These are phyloP conservation scores for Botrytis sinoallii DNA, from an alignment of 2,329 filamentous ascomycete species.

Conservation along the genomic window DNA sequence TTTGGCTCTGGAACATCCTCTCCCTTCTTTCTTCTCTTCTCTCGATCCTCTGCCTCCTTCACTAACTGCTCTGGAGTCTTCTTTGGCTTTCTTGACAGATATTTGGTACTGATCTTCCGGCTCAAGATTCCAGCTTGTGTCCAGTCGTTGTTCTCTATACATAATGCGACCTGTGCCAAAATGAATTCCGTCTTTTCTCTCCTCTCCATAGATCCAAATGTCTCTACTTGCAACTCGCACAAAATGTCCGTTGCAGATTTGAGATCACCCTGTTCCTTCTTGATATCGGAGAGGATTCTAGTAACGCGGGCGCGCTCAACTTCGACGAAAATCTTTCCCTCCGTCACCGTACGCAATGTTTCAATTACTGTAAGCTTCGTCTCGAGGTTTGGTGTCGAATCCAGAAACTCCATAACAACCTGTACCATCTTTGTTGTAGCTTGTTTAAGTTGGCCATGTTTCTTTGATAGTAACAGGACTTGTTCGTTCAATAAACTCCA, in stretches of 20 bases:
- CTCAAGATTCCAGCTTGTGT: slow-evolving; percentile 90
- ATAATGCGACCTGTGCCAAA: slow-evolving; percentile 87
- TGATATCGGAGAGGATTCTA: slow-evolving; percentile 93
- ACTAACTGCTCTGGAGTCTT: slow-evolving; percentile 85
- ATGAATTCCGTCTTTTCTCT: slow-evolving; percentile 99
- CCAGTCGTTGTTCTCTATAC: slow-evolving; percentile 95
- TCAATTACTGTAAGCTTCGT: slow-evolving; percentile 93
- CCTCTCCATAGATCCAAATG: slow-evolving; percentile 95
- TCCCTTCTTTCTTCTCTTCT: slow-evolving; percentile 77
- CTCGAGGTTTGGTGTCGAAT: slow-evolving; percentile 78
- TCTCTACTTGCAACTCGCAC: slow-evolving; percentile 97
- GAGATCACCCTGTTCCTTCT: slow-evolving; percentile 90
- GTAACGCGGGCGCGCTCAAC: slow-evolving; percentile 96
- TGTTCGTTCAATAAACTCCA: slow-evolving; percentile 97
- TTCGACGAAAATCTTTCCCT: slow-evolving; percentile 99
- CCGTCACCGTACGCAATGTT: slow-evolving; percentile 90
- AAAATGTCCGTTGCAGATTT: slow-evolving; percentile 88
- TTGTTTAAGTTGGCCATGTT: slow-evolving; percentile 99
- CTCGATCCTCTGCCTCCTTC: slow-evolving; percentile 83
- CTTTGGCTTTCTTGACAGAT: slow-evolving; percentile 85
- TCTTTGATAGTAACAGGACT: slow-evolving; percentile 93
- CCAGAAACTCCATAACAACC: slow-evolving; percentile 87
- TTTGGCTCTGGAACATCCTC: slow-evolving; percentile 76
- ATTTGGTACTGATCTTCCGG: slow-evolving; percentile 95
- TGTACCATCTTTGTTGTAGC: slow-evolving; percentile 99